Evolutionary conservation across 768 basidiomycete species (phyloP).

Genomic region (Serendipita indica): DNA sequence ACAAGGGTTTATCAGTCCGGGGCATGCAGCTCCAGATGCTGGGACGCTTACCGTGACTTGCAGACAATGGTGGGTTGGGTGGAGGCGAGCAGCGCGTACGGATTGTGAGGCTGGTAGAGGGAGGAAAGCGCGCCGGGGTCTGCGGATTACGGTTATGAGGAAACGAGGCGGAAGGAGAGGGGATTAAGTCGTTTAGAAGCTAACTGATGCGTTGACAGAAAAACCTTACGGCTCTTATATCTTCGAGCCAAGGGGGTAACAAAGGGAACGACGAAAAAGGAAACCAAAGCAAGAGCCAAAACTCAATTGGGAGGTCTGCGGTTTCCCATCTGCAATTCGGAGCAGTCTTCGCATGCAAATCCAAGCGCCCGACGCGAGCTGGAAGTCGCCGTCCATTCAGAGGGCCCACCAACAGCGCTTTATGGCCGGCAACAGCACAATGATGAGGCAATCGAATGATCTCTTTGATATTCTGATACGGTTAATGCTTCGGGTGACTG

Average conservation of each 20-base stretch:
- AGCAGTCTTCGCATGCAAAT: background rate
- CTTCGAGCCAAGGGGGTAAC: background rate
- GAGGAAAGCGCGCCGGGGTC: background rate
- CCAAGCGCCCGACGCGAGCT: background rate
- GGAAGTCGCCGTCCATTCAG: slow-evolving; percentile 7
- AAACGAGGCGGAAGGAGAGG: background rate
- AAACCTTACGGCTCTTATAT: background rate
- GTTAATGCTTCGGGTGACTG: too few relatives aligned
- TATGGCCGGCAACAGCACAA: too few relatives aligned
- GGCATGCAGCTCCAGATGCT: background rate
- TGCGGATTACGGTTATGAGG: background rate
- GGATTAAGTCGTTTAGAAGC: background rate
- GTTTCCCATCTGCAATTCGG: background rate
- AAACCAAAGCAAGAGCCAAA: slow-evolving; percentile 2
- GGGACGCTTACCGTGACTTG: background rate
- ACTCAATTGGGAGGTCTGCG: background rate
- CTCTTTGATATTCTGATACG: too few relatives aligned
- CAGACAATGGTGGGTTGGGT: background rate
- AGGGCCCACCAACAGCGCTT: too few relatives aligned
- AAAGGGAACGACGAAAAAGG: slow-evolving; percentile 10
- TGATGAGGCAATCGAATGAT: too few relatives aligned
- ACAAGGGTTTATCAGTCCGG: background rate
- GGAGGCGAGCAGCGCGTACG: background rate
- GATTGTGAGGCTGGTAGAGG: background rate
- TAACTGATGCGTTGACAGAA: background rate